These are phyloP conservation scores for Gracilaria caudata DNA, from an alignment of 23 red algal genomes.

Conservation along the genomic window DNA sequence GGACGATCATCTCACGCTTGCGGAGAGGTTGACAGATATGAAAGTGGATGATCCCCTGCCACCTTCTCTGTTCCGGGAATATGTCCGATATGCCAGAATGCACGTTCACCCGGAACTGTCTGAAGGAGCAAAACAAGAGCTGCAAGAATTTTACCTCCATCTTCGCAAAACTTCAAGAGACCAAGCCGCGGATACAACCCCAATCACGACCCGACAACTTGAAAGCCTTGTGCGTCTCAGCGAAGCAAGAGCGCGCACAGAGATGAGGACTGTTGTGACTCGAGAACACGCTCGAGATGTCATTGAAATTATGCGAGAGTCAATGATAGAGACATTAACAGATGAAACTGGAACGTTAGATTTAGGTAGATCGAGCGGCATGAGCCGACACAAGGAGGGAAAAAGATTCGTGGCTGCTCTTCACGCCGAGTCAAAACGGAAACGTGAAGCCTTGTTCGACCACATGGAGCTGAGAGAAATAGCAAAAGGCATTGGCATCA, in stretches of 20 bases:
- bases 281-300: slow-evolving; percentile 87
- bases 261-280: slow-evolving; percentile 83
- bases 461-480: slow-evolving; percentile 42
- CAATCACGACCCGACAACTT: slow-evolving; percentile 95
- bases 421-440: slow-evolving; percentile 78
- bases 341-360: slow-evolving; percentile 77
- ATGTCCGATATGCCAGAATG: slow-evolving; percentile 73
- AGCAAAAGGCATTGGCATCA: slow-evolving; percentile 61
- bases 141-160: slow-evolving; percentile 80
- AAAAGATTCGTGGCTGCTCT: slow-evolving; percentile 72
- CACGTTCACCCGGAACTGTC: slow-evolving; percentile 78
- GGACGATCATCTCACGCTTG: slow-evolving; percentile 35
- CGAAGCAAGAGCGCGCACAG: slow-evolving; percentile 85
- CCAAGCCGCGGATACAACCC: slow-evolving; percentile 77
- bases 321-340: slow-evolving; percentile 79
- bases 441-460: slow-evolving; percentile 61
- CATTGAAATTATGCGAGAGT: slow-evolving; percentile 83
- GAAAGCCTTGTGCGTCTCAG: slow-evolving; percentile 90
- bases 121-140: slow-evolving; percentile 75
- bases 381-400: slow-evolving; percentile 72
- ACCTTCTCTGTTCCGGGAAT: slow-evolving; percentile 65
- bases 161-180: slow-evolving; percentile 71
- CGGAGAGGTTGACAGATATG: slow-evolving; percentile 48
- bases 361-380: slow-evolving; percentile 74
- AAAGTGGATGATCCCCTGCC: slow-evolving; percentile 55